These are phyloP conservation scores for Wolfiporia cocos DNA, from an alignment of 1,284 basidiomycete genomes.

Conservation along the genomic window DNA sequence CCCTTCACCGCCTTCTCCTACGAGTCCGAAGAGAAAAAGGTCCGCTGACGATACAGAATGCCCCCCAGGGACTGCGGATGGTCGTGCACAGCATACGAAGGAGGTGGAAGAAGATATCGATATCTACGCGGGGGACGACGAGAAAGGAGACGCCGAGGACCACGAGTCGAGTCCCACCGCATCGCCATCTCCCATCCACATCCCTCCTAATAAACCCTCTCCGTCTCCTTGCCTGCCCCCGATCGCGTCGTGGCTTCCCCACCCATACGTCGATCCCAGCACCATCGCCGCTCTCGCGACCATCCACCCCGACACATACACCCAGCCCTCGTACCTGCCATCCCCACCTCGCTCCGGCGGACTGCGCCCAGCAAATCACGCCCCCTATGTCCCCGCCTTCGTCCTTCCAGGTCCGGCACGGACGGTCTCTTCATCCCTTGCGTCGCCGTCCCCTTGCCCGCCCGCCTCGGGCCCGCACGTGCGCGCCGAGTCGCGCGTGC, in stretches of 20 bases:
- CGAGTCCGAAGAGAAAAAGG: constrained; percentile 18
- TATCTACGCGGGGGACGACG: constrained; percentile 19
- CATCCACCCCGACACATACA: constrained; percentile 1
- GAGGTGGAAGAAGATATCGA: constrained; percentile 11
- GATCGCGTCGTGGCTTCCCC: constrained; percentile 41
- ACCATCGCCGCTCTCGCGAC: constrained; percentile 15
- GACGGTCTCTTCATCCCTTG: constrained; percentile 5
- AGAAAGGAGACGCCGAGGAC: constrained; percentile 14
- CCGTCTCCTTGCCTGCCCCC: constrained; percentile 36
- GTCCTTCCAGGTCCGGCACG: constrained; percentile 32
- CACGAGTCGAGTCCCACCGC: constrained; percentile 9
- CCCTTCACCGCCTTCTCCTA: constrained; percentile 3
- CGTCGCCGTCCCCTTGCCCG: too few relatives aligned
- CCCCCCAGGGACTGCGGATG: constrained; percentile 6
- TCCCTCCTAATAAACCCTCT: constrained; percentile 4
- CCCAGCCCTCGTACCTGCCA: constrained; percentile 32
- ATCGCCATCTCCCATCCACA: too few relatives aligned
- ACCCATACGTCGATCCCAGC: constrained; percentile 28
- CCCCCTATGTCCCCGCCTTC: constrained; percentile 28
- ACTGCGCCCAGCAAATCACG: constrained; percentile 23
- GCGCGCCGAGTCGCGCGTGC: neutral
- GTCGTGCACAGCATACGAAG: neutral
- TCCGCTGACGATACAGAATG: constrained; percentile 8
- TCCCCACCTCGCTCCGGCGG: constrained; percentile 38
- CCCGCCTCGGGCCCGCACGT: neutral